Base-by-base conservation (phyloP, 2,329 filamentous ascomycete species). In the Diaporthe capsici region DNA sequence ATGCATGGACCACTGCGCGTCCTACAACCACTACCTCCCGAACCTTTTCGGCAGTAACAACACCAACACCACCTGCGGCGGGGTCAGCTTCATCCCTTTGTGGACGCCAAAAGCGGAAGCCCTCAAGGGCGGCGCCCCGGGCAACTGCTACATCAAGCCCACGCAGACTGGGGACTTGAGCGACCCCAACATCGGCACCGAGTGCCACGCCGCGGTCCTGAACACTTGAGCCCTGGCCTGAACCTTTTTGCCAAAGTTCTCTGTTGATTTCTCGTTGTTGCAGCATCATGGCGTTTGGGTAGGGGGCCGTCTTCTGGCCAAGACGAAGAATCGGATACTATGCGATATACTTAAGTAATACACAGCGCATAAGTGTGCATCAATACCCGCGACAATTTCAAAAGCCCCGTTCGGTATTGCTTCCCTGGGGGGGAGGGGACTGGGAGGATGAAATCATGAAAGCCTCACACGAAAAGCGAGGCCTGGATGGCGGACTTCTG, bases 1-100 rank as follows among this genome's bases (percentile, higher is more conserved):
- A 39, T 88, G 87, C 80, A 87, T 88, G 79, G 86, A 88, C 77
- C 86, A 86, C 13, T 88, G 87, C 80, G 85, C 85, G 12, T 82
- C 82, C 5, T 88, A 83, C 71, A 81, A 81, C 12, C 78, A 78
- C 10, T 85, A 84, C 73, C 78, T 80, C 3, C 78, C 83, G 1
- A 72, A 80, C 37, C 79, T 80, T 17, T 80, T 84, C 57, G 78
- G 76, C 34, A 58, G 42, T 22, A 80, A 75, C 53, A 79, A 78
- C 60, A 71, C 49, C 51, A 85, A 85, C 77, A 80, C 81, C 7
- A 86, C 83, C 0, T 87, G 85, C 78, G 79, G 79, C 1, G 85
- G 78, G 9, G 82, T 86, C 57, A 86, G 84, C 76, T 87, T 84
- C 78, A 84, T 88, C 73, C 85, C 86, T 2, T 80, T 81, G 20